Evolutionary conservation across 228 moss, liverwort and hornwort genomes (phyloP), one percentile per base, ranked within the genome.

Genomic region (Sphagnum fallax): DNA sequence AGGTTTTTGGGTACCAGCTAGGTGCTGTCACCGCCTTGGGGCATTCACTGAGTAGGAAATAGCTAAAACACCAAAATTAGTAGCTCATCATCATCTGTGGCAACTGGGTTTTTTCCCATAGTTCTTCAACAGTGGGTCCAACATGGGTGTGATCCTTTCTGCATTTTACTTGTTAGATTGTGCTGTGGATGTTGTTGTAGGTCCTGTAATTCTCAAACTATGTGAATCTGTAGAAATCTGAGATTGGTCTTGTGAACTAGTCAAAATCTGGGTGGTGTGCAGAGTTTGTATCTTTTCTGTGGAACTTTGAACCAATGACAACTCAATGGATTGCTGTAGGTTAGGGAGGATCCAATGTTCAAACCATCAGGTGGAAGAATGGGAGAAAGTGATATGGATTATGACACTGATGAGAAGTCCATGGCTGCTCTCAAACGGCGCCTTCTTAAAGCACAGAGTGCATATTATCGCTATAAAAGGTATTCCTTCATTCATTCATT

Each of bases 341-440:
- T 90, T 16, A 98, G 76, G 75, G 98, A 92, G 74, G 98, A 98
- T 82, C 98, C 98, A 60, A 75, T 85, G 49, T 98, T 98, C 71
- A 98, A 98, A 76, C 94, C 98, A 62, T 98, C 98, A 60, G 98
- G 94, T 68, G 98, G 98, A 63, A 90, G 98, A 84, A 93, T 94
- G 94, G 94, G 98, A 67, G 98, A 98, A 85, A 98, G 94, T 81
- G 98, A 98, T 74, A 98, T 98, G 98, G 98, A 98, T 69, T 98
- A 98, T 52, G 98, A 98, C 76, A 87, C 94, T 59, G 98, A 98
- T 76, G 98, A 98, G 67, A 94, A 81, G 80, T 92, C 90, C 65
- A 94, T 98, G 98, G 98, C 90, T 67, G 89, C 84, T 69, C 92
- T 98, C 48, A 89, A 94, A 83, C 85, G 94, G 69, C 88, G 98